Base-by-base conservation (phyloP, 257 asterid genomes). In the Fraxinus anomala region DNA sequence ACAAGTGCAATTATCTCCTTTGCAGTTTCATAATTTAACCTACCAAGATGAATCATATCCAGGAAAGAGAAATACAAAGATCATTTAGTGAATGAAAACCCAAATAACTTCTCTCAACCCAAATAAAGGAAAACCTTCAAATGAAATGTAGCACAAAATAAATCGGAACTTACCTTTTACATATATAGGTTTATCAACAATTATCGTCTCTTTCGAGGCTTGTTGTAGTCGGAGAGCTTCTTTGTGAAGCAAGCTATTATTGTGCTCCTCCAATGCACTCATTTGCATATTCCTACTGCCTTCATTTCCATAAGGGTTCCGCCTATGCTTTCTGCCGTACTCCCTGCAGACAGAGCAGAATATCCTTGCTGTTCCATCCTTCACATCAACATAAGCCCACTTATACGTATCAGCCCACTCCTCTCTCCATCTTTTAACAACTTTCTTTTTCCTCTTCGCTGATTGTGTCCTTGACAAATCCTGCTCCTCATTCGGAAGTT, bases 361-460 rank as follows among this genome's bases (percentile, higher is more conserved):
- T 82, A 96, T 96, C 83, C 99, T 92, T 11, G 99, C 96, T 17
- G 97, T 89, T 73, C 96, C 98, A 77, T 96, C 99, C 84, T 89
- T 93, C 73, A 93, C 85, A 84, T 96, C 97, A 81, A 93, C 98
- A 74, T 92, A 96, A 30, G 99, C 99, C 99, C 99, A 96, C 84
- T 96, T 96, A 86, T 96, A 96, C 3, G 99, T 96, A 84, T 96
- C 99, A 66, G 99, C 99, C 99, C 99, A 96, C 84, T 96, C 99
- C 85, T 96, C 98, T 83, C 99, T 89, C 99, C 99, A 96, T 84
- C 99, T 86, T 86, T 96, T 96, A 47, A 96, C 96, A 12, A 96
- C 99, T 87, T 96, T 96, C 86, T 96, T 96, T 87, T 96, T 96
- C 87, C 97, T 89, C 84, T 96, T 96, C 47, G 86, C 93, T 7